Evolutionary conservation across 768 basidiomycete genomes (phyloP), one percentile per base, ranked within the genome.

Genomic region (Collybiopsis luxurians): DNA sequence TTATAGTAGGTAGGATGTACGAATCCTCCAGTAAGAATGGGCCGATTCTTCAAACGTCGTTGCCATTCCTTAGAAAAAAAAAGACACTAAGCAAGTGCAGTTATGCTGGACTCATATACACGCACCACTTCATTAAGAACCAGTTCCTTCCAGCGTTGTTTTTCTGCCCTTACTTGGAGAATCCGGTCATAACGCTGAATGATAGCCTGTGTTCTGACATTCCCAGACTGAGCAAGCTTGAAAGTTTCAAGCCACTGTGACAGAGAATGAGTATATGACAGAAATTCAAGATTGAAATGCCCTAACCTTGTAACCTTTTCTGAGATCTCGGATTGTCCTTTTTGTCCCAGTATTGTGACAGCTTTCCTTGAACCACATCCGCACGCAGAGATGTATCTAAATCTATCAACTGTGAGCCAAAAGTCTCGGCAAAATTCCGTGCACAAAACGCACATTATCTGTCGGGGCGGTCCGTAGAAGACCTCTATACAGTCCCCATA

Each of bases 401-500:
- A 58, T 45, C 55, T 63, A 34, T 45, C 55, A 49, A 49, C 17
- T 38, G 12, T 55, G 13, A 55, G 3, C 36, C n/a, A 58, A 31
- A 24, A 50, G 43, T 26, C 53, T 38, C 43, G 19, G 39, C 7
- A 21, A 31, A 31, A n/a, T 2, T 2, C 28, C 6, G 13, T n/a
- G 50, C 40, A 40, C 2, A n/a, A 30, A 26, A n/a, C 82, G 54
- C 62, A 90, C 88, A 65, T 81, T 74, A 26, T 80, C 76, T 13
- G 76, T 76, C 0, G 83, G 80, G 5, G 88, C 77, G 39, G 77
- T 63, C 27, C 77, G 72, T 47, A 90, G 69, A 13, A 95, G 75
- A 3, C 83, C 82, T 21, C 91, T 79, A 67, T 94, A 95, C 4
- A 95, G 72, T 0, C 76, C 69, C 88, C 90, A 91, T 62, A 89